Percentiles rank a stretch among this genome's conserved stretches.
Evolutionary conservation across 2,329 filamentous ascomycete genomes (phyloP).

Genomic region (Mollisiaceae sp.): DNA sequence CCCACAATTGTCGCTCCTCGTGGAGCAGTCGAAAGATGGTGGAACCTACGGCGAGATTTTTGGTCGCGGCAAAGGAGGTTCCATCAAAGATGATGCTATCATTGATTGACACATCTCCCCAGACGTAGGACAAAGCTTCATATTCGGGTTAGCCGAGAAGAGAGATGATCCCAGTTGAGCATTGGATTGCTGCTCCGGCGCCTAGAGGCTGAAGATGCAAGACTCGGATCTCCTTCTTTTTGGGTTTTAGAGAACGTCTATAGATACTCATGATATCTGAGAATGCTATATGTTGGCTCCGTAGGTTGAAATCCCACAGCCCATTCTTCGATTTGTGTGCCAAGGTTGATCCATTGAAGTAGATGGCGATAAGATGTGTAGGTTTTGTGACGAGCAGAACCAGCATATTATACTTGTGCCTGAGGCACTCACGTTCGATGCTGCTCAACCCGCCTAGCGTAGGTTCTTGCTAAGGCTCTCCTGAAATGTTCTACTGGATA

Average conservation of each 20-base stretch:
- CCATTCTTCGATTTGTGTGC: no score
- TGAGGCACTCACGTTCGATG: no score
- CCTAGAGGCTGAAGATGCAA: conserved; percentile 8
- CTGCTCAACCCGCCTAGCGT: no score
- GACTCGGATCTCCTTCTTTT: neutral
- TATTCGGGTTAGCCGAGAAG: conserved; percentile 10
- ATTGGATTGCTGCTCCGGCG: neutral
- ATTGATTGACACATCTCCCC: conserved; percentile 16
- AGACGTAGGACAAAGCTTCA: conserved; percentile 22
- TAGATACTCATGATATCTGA: neutral
- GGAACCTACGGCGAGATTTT: conserved; percentile 10
- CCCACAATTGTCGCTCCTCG: conserved; percentile 13
- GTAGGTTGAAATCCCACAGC: no score
- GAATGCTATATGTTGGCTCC: no score
- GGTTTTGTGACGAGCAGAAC: no score
- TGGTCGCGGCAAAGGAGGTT: conserved; percentile 12
- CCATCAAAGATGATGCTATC: conserved; percentile 14
- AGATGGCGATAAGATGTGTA: no score
- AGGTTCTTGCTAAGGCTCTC: no score
- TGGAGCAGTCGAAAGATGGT: neutral
- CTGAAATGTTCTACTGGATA: no score
- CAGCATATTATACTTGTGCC: no score
- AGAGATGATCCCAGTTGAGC: conserved; percentile 8
- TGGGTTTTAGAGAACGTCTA: neutral
- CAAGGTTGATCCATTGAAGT: no score